Base-by-base conservation (phyloP, 2,329 filamentous ascomycete species). In the Shiraia sp. region DNA sequence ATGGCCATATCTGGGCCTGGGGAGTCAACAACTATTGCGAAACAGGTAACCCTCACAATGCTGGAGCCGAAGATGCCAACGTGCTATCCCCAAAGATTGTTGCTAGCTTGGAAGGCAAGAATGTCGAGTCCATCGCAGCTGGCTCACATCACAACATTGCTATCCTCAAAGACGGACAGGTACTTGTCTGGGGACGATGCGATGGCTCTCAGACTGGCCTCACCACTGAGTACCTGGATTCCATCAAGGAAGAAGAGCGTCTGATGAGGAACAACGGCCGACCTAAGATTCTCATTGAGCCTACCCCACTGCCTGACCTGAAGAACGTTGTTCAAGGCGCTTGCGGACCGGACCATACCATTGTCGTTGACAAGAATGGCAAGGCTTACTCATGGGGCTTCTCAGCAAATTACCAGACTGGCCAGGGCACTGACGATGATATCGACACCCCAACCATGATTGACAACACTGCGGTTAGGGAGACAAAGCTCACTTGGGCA, bases 21-120 rank as follows among this genome's bases (percentile, higher is more conserved):
- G 90, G 90, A 16, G 75, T 92, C 22, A 95, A 95, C 77, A 90
- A 87, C 71, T 95, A 88, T 68, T 87, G 86, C 49, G 86, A 95
- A 72, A 88, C 87, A 12, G 89, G 86, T 25, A 77, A 86, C 44
- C 74, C 76, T 12, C 77, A 81, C 30, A 76, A 78, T 39, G 83
- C 80, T 10, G 85, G 84, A 23, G 80, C 85, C 43, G 82, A 86
- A 37, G 83, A 86, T 52, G 85, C 85, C 24, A 82, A 86, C 47
- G 79, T 95, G 36, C 80, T 81, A 53, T 87, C 90, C 2, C 65
- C 69, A 3, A 81, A 80, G 29, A 73, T 86, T 36, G 80, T 96
- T 17, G 72, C 80, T 7, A 78, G 78, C 4, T 78, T 96, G 7
- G 75, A 77, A 19, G 78, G 79, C 30, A 79, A 81, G 63, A 74